Evolutionary conservation across 2,329 filamentous ascomycete genomes (phyloP), one percentile per base, ranked within the genome.

Genomic region (Colletotrichum tropicale): DNA sequence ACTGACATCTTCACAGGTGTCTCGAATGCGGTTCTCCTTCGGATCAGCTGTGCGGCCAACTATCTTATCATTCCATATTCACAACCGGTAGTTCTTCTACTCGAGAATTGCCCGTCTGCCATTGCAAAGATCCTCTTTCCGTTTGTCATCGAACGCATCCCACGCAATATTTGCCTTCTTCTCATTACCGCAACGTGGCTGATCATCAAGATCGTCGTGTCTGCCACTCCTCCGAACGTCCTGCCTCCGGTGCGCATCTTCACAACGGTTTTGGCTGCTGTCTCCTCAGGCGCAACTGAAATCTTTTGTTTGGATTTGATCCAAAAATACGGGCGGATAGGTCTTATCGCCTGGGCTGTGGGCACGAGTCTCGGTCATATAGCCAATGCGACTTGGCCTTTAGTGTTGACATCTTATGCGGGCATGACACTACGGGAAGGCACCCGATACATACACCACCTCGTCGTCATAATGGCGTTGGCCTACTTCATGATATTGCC

Each of bases 61-160:
- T 85, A 85, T 58, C 82, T 85, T 75, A 82, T 83, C 61, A 80
- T 84, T 62, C 82, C 83, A 0, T 84, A 82, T 55, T 79, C 83
- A 2, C 79, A 80, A 38, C 80, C 81, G 60, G 64, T 80, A 62
- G 82, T 85, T 65, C 36, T 83, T 32, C 74, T 85, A 48, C 79
- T 85, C 34, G 81, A 84, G 64, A 76, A 79, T 4, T 43, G 83
- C 1, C 83, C 84, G 8, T 80, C 78, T 15, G 71, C 85, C 8
- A 52, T 77, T 10, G 75, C 77, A 18, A 85, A 84, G 38, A 74
- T 82, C 21, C 5, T 79, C 8, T 66, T 83, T 56, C 79, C 82
- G n/a, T 75, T 83, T 68, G 10, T 81, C 69, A 76, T 85, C 34
- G 77, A 80, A 58, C 67, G 16, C 64, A 48, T 75, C 1, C 81